phyloP scores from a whole-genome alignment of 305 asterid genomes.

The Ruellia speciosa region DNA sequence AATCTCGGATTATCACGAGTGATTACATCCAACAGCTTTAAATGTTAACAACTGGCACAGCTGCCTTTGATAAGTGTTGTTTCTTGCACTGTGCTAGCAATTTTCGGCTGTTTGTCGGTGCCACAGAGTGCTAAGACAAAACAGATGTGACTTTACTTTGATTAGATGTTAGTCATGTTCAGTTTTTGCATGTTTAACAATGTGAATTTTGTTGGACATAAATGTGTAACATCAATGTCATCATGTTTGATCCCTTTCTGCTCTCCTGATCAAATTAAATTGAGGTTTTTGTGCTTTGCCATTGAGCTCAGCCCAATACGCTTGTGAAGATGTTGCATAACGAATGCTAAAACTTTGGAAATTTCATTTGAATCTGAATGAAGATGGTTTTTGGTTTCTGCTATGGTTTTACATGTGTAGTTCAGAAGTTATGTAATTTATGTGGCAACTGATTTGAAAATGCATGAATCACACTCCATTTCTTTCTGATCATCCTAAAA shows the following conservation, averaged over 20 bases:
- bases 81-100: background rate
- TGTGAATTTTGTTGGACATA: background rate
- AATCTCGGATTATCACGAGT: background rate
- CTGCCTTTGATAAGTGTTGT: constrained; percentile 10
- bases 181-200: background rate
- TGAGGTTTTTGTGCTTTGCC: background rate
- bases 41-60: constrained; percentile 9
- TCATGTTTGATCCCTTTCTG: constrained; percentile 5
- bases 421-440: constrained; percentile 1
- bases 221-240: constrained; percentile 1
- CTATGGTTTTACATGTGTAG: background rate
- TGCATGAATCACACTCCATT: background rate
- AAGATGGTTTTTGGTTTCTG: constrained; percentile 2
- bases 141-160: constrained; percentile 21
- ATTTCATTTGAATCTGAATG: background rate
- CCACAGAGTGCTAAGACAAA: constrained; percentile 18
- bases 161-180: background rate
- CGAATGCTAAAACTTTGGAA: too few relatives aligned
- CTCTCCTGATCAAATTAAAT: background rate
- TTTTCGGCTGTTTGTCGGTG: constrained; percentile 6
- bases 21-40: background rate
- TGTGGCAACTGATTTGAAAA: background rate
- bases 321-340: too few relatives aligned
- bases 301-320: background rate
- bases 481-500: constrained; percentile 5